These are phyloP conservation scores for Microglena sp. DNA, from an alignment of 139 green algal species.

Conservation along the genomic window DNA sequence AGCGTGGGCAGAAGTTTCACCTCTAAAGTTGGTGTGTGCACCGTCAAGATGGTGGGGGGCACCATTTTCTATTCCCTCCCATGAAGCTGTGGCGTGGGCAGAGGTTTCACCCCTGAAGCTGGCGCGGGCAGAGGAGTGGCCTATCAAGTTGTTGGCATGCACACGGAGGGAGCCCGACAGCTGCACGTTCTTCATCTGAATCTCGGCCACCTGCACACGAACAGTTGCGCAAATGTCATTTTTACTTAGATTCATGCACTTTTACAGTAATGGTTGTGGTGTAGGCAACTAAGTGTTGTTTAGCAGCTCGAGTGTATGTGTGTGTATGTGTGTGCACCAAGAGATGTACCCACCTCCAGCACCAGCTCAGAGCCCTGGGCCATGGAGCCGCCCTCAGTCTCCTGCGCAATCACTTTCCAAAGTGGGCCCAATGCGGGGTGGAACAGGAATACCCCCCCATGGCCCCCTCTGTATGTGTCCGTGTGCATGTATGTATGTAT, in stretches of 20 bases:
- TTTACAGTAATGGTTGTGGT: too few species aligned
- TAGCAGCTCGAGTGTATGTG: not conserved
- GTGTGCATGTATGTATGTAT: too few species aligned
- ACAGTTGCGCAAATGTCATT: not conserved
- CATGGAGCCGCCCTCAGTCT: conserved; percentile 74
- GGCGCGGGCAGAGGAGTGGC: conserved; percentile 12
- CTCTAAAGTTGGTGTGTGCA: too few species aligned
- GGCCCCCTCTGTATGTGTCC: too few species aligned
- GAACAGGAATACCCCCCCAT: conserved; percentile 16
- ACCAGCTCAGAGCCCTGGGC: conserved; percentile 36
- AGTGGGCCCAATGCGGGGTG: conserved; percentile 52
- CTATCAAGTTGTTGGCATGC: conserved; percentile 22
- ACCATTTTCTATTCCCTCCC: too few species aligned
- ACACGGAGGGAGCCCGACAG: conserved; percentile 73
- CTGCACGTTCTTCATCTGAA: conserved; percentile 48
- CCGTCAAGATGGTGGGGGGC: too few species aligned
- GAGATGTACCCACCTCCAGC: conserved; percentile 45
- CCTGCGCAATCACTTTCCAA: conserved; percentile 94
- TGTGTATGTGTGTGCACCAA: not conserved
- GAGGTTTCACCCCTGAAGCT: too few species aligned
- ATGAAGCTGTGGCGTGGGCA: too few species aligned
- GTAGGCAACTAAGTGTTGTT: not conserved
- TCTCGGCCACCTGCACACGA: conserved; percentile 54
- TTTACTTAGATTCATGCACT: not conserved
- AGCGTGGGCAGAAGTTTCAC: too few species aligned